phyloP scores from a whole-genome alignment of 805 yeast species.

The Spathaspora sp. region DNA sequence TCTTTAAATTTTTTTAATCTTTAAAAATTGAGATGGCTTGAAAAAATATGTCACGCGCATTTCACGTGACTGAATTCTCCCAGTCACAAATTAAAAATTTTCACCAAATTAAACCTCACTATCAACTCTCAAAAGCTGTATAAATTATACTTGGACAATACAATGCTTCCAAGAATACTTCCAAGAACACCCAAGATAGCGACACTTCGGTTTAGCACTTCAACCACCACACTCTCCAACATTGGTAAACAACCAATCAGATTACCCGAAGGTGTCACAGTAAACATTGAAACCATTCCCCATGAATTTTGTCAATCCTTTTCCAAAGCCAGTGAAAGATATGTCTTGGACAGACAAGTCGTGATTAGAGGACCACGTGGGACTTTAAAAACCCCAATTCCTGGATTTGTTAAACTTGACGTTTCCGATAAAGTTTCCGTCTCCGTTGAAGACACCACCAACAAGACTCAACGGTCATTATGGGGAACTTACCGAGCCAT shows the following conservation, averaged over 20 bases:
- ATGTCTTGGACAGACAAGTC: conserved; percentile 55
- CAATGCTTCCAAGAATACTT: neutral
- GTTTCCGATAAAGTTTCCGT: conserved; percentile 42
- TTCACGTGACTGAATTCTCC: neutral
- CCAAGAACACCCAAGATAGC: conserved; percentile 1
- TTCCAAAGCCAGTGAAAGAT: conserved; percentile 61
- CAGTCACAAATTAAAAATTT: neutral
- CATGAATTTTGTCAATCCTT: conserved; percentile 53
- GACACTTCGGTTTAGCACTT: conserved; percentile 12
- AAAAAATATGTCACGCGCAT: neutral
- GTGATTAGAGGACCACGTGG: conserved; percentile 80
- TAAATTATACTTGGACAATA: too few species aligned
- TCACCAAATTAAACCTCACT: neutral
- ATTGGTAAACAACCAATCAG: conserved; percentile 79
- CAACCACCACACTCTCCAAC: conserved; percentile 43
- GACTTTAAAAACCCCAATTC: conserved; percentile 55
- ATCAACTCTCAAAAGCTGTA: too few species aligned
- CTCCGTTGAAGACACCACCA: conserved; percentile 50
- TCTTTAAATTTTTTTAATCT: neutral
- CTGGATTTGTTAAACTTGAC: conserved; percentile 57
- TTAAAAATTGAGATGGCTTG: neutral
- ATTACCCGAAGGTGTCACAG: conserved; percentile 57
- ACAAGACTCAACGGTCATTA: conserved; percentile 74
- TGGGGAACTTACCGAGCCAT: conserved; percentile 94
- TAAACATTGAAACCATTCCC: conserved; percentile 45